These are phyloP conservation scores for Podila epigama DNA, from an alignment of 192 early-diverging fungal genomes.

Conservation along the genomic window DNA sequence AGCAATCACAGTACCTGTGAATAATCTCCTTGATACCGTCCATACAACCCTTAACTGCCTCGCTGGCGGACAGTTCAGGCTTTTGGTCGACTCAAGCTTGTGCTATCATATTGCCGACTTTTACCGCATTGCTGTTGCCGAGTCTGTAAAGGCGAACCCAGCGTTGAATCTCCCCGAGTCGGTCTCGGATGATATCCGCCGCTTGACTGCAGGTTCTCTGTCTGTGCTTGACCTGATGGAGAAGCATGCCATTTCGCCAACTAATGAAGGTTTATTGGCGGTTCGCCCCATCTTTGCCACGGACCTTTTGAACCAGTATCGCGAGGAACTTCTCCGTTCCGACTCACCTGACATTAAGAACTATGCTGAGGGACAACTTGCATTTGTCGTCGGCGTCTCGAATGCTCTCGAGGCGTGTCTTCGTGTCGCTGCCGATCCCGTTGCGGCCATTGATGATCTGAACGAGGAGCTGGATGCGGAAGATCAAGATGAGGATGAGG, in stretches of 20 bases:
- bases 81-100: background rate
- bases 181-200: background rate
- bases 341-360: background rate
- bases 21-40: background rate
- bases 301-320: constrained; percentile 2
- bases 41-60: background rate
- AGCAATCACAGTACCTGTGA: background rate
- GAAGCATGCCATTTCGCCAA: background rate
- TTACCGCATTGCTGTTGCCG: constrained; percentile 1
- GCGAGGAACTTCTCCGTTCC: constrained; percentile 1
- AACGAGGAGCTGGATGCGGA: background rate
- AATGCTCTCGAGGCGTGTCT: constrained; percentile 22
- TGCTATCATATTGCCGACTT: constrained; percentile 3
- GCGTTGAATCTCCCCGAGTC: background rate
- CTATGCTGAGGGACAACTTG: background rate
- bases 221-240: constrained; percentile 4
- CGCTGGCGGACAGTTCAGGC: background rate
- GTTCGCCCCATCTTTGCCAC: constrained; percentile 11
- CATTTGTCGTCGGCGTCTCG: background rate
- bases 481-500: background rate
- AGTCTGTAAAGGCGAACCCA: background rate
- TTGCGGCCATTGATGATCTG: constrained; percentile 1
- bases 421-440: constrained; percentile 12
- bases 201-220: background rate
- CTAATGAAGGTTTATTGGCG: background rate